phyloP scores from a whole-genome alignment of 345 rosid genomes.

The Populus pruinosa region DNA sequence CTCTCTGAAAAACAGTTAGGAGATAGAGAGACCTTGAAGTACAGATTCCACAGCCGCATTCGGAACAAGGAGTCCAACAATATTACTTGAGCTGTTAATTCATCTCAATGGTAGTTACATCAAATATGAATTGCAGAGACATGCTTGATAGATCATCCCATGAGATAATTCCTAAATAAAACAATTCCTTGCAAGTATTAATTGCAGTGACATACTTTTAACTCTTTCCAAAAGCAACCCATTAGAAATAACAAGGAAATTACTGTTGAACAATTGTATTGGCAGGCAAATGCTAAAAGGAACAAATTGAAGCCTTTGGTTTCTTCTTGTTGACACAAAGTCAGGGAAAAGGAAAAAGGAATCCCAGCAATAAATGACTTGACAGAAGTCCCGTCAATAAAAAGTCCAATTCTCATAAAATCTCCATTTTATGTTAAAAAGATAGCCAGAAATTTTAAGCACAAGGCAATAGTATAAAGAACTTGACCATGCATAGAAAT shows the following conservation, averaged over 20 bases:
- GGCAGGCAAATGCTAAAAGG: not conserved
- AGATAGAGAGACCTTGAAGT: not conserved
- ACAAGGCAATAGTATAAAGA: not conserved
- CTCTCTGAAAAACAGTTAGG: slow-evolving; percentile 4
- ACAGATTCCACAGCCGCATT: slow-evolving; percentile 89
- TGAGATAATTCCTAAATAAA: not conserved
- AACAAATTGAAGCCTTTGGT: not conserved
- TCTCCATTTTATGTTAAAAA: not conserved
- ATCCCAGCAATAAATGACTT: not conserved
- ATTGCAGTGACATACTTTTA: not conserved
- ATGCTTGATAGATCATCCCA: not conserved
- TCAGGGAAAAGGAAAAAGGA: not conserved
- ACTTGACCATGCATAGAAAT: not conserved
- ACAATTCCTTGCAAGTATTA: not conserved
- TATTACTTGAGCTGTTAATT: slow-evolving; percentile 4
- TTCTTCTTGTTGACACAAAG: too few relatives aligned
- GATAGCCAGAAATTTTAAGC: not conserved
- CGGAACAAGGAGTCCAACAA: slow-evolving; percentile 88
- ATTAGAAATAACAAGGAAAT: not conserved
- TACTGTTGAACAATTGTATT: not conserved
- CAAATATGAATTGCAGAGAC: not conserved
- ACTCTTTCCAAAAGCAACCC: not conserved
- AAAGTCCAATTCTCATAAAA: not conserved
- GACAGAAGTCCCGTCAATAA: not conserved
- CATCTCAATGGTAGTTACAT: not conserved